Evolutionary conservation across 2,329 filamentous ascomycete species (phyloP), one percentile per base, ranked within the genome.

Genomic region (Fusarium sp.): DNA sequence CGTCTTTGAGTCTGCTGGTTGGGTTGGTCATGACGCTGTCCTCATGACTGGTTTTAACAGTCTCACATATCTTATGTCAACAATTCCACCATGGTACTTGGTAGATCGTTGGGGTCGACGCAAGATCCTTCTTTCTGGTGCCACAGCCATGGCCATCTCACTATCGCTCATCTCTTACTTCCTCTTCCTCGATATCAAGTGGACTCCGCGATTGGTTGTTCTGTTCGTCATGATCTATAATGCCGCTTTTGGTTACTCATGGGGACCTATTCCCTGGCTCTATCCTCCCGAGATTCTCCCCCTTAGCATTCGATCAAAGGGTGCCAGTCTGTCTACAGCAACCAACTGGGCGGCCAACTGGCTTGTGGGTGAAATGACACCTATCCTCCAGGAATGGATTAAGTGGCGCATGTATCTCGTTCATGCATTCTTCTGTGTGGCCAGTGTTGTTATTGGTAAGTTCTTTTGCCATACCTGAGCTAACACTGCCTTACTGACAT

Each of bases 301-400:
- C 9, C 87, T 99, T 68, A 98, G 95, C 85, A 98, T 98, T 80
- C 92, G 96, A 78, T 97, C 95, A 68, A 98, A 98, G 86, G 96
- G 96, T 69, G 95, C 96, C 60, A 97, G 95, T 88, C 84, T 99
- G 81, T 98, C 95, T 68, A 98, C 96, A 4, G 96, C 96, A 24
- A 92, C 95, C 36, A 99, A 99, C 81, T 99, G 96, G 96, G 95
- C 95, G 3, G 97, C 96, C 83, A 99, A 99, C 83, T 99, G 95
- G 93, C 86, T 98, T 31, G 96, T 98, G 7, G 96, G 96, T 75
- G 94, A 97, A 82, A 90, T 98, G 87, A 99, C 96, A 1, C 96
- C 96, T 5, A 91, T 98, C 61, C 86, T 98, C 67, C 95, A 99
- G 81, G 94, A 96, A 77, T 91, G 88, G 83, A 98, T 99, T 78